Evolutionary conservation across 371 early-diverging fungal genomes (phyloP), one percentile per base, ranked within the genome.

Genomic region (Sporodiniella umbellata): DNA sequence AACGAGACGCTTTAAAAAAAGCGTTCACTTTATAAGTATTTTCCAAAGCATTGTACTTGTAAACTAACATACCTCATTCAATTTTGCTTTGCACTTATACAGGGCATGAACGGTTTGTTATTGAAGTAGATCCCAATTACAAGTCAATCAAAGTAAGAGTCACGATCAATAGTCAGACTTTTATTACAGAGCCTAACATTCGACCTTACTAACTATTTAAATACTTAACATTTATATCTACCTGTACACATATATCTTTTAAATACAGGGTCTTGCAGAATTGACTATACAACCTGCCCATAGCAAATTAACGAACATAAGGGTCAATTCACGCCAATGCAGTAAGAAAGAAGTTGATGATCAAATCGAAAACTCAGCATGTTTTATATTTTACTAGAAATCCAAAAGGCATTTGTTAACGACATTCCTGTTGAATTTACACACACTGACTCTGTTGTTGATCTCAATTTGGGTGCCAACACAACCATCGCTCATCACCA

Each of bases 271-370:
- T 24, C 70, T 75, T 44, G 83, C 83, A 12, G 85, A 85, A 52
- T 58, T 85, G 42, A 80, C 78, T 19, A 69, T 87, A 43, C 69
- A 73, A 40, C 84, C 87, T 4, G 52, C 79, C 15, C 48, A 66
- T n/a, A 65, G 73, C 26, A 76, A 77, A 47, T 50, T 87, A 8
- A 48, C 60, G 17, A 58, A 44, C 10, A 53, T 87, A 25, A 69
- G 70, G 33, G 64, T 87, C 49, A 84, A 87, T 55, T 78, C 79
- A 49, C 77, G 85, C 17, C 86, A 84, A 55, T 73, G 75, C 66
- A 68, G 86, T 85, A 81, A 19, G 75, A 50, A 44, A 47, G 8
- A 12, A 28, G 2, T 4, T 15, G 30, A 11, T 10, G 15, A 12
- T 21, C 33, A 46, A 43, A 33, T 33, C 17, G 38, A 12, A 51